Evolutionary conservation across 257 asterid genomes (phyloP).

Genomic region (Solanum rostratum): DNA sequence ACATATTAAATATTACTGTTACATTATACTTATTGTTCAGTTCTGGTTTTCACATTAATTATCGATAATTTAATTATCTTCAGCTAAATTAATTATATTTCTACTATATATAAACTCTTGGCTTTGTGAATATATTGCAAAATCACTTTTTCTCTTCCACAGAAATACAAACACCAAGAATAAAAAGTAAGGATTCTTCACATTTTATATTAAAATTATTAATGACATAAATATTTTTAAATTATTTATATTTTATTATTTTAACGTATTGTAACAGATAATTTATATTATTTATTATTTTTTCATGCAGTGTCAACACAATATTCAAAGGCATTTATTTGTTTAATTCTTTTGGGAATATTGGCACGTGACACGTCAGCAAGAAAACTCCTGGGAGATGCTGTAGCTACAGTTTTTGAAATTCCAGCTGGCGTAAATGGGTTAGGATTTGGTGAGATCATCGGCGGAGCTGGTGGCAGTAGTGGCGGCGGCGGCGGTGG

Average conservation of each 20-base stretch:
- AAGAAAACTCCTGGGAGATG: neutral
- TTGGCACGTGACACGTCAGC: neutral
- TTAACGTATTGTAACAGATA: neutral
- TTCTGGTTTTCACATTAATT: neutral
- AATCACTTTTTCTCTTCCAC: neutral
- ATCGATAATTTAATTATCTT: neutral
- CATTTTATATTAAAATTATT: neutral
- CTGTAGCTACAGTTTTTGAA: neutral
- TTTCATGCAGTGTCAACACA: neutral
- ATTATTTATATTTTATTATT: neutral
- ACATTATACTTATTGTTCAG: neutral
- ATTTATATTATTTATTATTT: neutral
- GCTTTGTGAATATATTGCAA: neutral
- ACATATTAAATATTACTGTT: neutral
- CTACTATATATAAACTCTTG: neutral
- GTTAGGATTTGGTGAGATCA: neutral
- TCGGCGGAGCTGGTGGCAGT: constrained; percentile 1
- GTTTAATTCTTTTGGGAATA: neutral
- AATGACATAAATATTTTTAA: neutral
- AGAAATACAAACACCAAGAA: neutral
- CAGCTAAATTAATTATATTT: neutral
- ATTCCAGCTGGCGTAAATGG: neutral
- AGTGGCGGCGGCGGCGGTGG: neutral
- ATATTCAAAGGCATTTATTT: neutral
- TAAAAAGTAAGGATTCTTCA: neutral